Base-by-base conservation (phyloP, 1,139 yeast species). In the Yamadazyma sp. region DNA sequence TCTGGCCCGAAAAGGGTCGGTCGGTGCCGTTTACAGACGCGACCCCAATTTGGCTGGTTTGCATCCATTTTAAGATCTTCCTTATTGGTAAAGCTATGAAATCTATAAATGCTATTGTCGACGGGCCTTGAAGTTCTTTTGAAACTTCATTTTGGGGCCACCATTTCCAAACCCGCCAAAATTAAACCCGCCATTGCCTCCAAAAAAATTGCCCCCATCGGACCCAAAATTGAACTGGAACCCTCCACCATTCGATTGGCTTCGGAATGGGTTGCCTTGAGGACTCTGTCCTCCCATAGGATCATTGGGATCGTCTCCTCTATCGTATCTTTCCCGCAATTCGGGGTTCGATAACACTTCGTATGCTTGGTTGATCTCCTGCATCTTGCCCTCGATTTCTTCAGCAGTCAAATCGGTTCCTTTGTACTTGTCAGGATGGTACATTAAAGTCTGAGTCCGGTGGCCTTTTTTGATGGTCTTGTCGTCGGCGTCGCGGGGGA, bases 301-400 rank as follows among this genome's bases (percentile, higher is more conserved):
- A 52, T 73, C 82, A 49, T 76, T 77, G 5, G 84, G 82, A 53
- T 78, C 84, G 37, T 73, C 79, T 7, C 88, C 87, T 26, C 67
- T 50, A 57, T 89, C 96, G 53, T 85, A 87, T 37, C 83, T 70
- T 41, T 69, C 77, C 41, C 82, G 75, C 43, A 76, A 66, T 35
- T 82, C 86, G 2, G 76, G 75, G 48, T 85, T 79, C 8, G 90
- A 77, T 34, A 92, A 67, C 3, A 85, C 82, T 55, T 90, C 97
- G 57, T 92, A 90, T 0, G 98, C 98, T 56, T 85, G 88, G 60
- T 92, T 92, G 47, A 92, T 86, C 37, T 84, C 90, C 41, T 95
- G 89, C 94, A 92, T 92, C 53, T 86, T 87, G 32, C 69, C 68
- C 59, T 88, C 95, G 29, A 85, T 84, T 45, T 85, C 76, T 20